Evolutionary conservation across 257 asterid species (phyloP).

Genomic region (Paulownia fortunei): DNA sequence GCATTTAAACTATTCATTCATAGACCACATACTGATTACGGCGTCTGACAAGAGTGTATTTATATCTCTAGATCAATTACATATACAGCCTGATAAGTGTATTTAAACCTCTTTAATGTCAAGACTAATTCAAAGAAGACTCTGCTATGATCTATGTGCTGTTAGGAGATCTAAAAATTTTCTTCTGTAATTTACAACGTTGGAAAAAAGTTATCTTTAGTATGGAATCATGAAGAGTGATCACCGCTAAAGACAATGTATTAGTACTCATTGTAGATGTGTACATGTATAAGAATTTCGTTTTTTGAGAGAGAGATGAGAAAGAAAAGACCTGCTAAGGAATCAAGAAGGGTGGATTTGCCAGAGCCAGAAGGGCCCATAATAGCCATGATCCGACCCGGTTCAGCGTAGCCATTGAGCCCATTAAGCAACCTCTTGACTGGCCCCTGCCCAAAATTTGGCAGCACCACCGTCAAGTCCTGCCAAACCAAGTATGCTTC

Average conservation of each 20-base stretch:
- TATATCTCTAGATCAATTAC: not conserved
- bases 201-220: not conserved
- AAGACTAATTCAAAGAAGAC: not conserved
- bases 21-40: not conserved
- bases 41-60: not conserved
- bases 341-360: slow-evolving; percentile 94
- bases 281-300: not conserved
- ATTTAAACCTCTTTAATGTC: too few species aligned
- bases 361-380: slow-evolving; percentile 99
- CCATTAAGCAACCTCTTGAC: slow-evolving; percentile 76
- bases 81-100: too few species aligned
- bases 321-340: slow-evolving; percentile 71
- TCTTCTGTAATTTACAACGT: not conserved
- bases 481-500: slow-evolving; percentile 86
- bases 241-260: not conserved
- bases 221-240: not conserved
- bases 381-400: slow-evolving; percentile 94
- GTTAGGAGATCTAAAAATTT: not conserved
- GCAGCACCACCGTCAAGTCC: slow-evolving; percentile 76
- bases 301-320: not conserved
- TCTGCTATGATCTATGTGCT: not conserved
- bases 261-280: not conserved
- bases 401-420: slow-evolving; percentile 80
- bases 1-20: not conserved
- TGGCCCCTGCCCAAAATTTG: slow-evolving; percentile 79